phyloP scores from a whole-genome alignment of 2,329 filamentous ascomycete species.

The Hirsutella thompsonii region DNA sequence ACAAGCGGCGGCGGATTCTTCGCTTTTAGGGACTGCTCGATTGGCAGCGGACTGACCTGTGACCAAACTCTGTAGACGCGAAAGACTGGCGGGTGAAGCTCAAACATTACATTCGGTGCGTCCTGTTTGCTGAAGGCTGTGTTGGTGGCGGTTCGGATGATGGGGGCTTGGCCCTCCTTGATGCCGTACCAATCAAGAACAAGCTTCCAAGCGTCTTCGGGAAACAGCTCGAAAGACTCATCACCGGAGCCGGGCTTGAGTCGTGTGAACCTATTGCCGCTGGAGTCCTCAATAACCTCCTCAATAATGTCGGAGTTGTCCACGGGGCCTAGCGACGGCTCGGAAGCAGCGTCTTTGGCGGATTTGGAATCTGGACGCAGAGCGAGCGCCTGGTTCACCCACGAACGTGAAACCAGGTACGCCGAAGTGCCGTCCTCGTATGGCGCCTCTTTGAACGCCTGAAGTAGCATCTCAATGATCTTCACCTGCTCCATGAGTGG shows the following conservation, averaged over 20 bases:
- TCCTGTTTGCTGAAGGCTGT: conserved; percentile 33
- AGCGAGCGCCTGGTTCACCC: conserved; percentile 63
- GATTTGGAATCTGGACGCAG: conserved; percentile 46
- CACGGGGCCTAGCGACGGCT: conserved; percentile 59
- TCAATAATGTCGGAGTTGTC: conserved; percentile 78
- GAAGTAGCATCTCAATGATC: conserved; percentile 51
- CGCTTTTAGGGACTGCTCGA: conserved; percentile 47
- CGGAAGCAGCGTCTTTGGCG: conserved; percentile 43
- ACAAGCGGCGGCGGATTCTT: conserved; percentile 48
- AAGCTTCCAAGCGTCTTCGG: conserved; percentile 68
- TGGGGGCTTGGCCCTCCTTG: conserved; percentile 53
- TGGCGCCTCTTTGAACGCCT: conserved; percentile 36
- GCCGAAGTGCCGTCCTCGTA: conserved; percentile 61
- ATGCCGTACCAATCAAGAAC: conserved; percentile 75
- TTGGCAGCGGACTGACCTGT: conserved; percentile 39
- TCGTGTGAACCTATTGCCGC: conserved; percentile 50
- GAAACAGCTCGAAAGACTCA: conserved; percentile 68
- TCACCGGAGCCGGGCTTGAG: conserved; percentile 55
- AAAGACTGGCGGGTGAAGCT: conserved; percentile 75
- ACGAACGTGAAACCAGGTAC: conserved; percentile 66
- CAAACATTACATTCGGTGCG: conserved; percentile 61
- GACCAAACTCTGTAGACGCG: conserved; percentile 69
- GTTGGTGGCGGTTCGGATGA: conserved; percentile 67
- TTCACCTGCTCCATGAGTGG: conserved; percentile 51
- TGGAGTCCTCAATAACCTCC: conserved; percentile 39